Percentiles rank a stretch among this genome's conserved stretches.
phyloP scores from a whole-genome alignment of 257 asterid species.

The Scutellaria minor region DNA sequence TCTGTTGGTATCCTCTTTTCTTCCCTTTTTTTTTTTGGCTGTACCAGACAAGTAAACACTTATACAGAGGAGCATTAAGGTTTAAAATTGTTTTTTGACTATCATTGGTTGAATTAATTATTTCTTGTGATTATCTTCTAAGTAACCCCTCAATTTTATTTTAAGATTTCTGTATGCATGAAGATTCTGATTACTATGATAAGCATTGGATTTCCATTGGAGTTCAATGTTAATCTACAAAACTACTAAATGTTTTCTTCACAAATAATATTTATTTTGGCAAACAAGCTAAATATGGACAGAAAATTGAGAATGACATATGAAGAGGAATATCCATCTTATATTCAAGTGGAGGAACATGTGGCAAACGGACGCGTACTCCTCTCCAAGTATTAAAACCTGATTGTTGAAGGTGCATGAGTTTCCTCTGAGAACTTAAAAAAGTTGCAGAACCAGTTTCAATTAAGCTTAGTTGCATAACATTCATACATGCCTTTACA shows the following conservation, averaged over 20 bases:
- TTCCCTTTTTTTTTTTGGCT: not conserved
- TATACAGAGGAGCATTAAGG: not conserved
- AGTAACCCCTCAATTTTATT: not conserved
- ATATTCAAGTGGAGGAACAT: not conserved
- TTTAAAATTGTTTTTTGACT: not conserved
- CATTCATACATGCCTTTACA: not conserved
- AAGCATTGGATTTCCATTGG: not conserved
- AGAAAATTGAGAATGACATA: not conserved
- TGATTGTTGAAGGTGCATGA: not conserved
- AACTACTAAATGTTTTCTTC: not conserved
- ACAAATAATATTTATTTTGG: not conserved
- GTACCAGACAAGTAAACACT: not conserved
- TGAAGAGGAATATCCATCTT: not conserved
- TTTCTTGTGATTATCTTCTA: not conserved
- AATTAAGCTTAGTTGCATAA: not conserved
- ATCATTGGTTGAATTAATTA: not conserved
- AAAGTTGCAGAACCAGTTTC: not conserved
- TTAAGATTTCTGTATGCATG: not conserved
- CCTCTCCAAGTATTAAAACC: conserved; percentile 3
- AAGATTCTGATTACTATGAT: not conserved
- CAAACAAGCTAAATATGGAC: conserved; percentile 1
- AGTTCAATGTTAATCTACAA: not conserved
- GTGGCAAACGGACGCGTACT: not conserved
- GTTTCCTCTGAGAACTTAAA: not conserved
- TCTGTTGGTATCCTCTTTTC: not conserved